These are phyloP conservation scores for Scheffersomyces illinoinensis DNA, from an alignment of 1,139 yeast species.

Conservation along the genomic window DNA sequence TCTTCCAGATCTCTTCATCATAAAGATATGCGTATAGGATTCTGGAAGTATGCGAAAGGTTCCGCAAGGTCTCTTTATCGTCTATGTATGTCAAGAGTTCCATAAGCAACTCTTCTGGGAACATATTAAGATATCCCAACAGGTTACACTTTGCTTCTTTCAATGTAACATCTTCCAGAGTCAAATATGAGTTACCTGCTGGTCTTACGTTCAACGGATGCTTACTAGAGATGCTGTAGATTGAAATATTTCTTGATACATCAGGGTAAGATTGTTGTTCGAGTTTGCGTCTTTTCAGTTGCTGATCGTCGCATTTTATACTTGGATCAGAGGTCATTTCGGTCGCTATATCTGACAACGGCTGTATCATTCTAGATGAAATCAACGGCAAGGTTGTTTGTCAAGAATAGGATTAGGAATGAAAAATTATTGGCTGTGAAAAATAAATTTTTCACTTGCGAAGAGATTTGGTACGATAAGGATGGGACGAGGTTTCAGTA, in stretches of 20 bases:
- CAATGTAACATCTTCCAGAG: conserved; percentile 18
- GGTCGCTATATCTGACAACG: background rate
- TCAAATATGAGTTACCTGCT: conserved; percentile 55
- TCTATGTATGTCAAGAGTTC: conserved; percentile 47
- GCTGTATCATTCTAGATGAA: background rate
- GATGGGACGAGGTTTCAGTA: background rate
- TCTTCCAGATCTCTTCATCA: conserved; percentile 81
- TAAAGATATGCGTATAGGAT: conserved; percentile 69
- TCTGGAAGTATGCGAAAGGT: conserved; percentile 59
- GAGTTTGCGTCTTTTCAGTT: conserved; percentile 5
- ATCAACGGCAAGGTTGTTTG: background rate
- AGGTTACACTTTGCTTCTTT: conserved; percentile 29
- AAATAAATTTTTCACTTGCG: background rate
- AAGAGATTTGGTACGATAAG: background rate
- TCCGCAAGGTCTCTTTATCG: conserved; percentile 45
- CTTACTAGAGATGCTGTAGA: conserved; percentile 26
- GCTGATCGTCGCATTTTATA: background rate
- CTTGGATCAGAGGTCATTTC: background rate
- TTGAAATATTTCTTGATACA: conserved; percentile 22
- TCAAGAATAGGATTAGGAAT: no score
- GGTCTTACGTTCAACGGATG: conserved; percentile 83
- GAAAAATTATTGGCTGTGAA: background rate
- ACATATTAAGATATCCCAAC: conserved; percentile 53
- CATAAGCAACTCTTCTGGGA: conserved; percentile 62
- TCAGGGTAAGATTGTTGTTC: conserved; percentile 9